These are phyloP conservation scores for Ascosphaera aggregata DNA, from an alignment of 2,329 filamentous ascomycete genomes.

Conservation along the genomic window DNA sequence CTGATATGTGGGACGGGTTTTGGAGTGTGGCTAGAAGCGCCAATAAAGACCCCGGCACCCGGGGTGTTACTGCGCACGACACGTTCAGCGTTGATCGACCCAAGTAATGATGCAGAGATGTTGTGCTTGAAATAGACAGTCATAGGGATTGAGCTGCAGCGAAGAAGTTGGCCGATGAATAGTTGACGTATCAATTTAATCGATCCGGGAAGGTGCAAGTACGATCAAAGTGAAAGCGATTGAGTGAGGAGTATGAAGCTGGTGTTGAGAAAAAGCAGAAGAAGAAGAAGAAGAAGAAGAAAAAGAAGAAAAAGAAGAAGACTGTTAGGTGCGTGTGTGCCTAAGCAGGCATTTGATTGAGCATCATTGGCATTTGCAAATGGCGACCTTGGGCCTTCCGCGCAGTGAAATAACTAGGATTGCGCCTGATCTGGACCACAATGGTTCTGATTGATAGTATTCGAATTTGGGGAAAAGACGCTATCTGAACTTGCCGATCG, in stretches of 20 bases:
- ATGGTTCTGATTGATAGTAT: too few species aligned
- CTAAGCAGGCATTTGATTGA: too few species aligned
- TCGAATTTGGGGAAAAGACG: too few species aligned
- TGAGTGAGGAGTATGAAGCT: conserved; percentile 17
- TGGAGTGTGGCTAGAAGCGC: conserved; percentile 75
- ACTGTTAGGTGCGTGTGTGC: too few species aligned
- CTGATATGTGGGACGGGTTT: conserved; percentile 55
- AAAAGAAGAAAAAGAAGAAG: too few species aligned
- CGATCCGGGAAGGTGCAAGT: conserved; percentile 35
- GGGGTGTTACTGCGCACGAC: conserved; percentile 78
- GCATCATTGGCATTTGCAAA: too few species aligned
- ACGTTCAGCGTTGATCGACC: conserved; percentile 64
- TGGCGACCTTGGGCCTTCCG: too few species aligned
- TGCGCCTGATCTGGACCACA: too few species aligned
- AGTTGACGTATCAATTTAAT: conserved; percentile 68
- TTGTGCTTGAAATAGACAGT: conserved; percentile 71
- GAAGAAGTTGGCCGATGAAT: conserved; percentile 53
- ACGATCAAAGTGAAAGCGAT: conserved; percentile 34
- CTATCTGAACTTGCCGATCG: too few species aligned
- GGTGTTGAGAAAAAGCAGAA: conserved; percentile 10
- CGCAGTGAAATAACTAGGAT: too few species aligned
- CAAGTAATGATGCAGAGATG: conserved; percentile 74
- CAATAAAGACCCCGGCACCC: conserved; percentile 65
- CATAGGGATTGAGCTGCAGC: conserved; percentile 60
- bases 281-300: background rate